Evolutionary conservation across 192 early-diverging fungal species (phyloP).

Genomic region (Rhizoclosmatium sp.): DNA sequence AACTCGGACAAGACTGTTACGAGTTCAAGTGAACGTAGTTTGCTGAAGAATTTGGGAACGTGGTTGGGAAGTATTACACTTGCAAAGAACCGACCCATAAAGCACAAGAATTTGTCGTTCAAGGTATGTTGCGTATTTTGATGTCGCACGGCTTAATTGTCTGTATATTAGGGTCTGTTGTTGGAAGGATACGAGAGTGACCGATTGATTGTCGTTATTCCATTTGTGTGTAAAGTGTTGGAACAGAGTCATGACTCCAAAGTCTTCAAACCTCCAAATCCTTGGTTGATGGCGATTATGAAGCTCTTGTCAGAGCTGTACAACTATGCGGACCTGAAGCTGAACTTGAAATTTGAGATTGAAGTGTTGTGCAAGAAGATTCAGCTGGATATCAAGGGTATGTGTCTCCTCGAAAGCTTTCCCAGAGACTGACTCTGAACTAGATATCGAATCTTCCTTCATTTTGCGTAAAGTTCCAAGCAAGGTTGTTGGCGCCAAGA

Average conservation of each 20-base stretch:
- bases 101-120: constrained; percentile 93
- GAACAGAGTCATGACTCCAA: constrained; percentile 85
- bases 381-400: constrained; percentile 77
- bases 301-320: constrained; percentile 91
- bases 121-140: constrained; percentile 64
- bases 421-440: constrained; percentile 8
- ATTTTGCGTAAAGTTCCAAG: constrained; percentile 69
- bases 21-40: constrained; percentile 85
- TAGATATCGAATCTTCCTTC: constrained; percentile 69
- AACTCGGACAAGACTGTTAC: constrained; percentile 94
- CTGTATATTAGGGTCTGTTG: constrained; percentile 71
- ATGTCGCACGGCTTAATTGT: constrained; percentile 6
- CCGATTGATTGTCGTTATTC: constrained; percentile 93
- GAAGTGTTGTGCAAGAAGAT: constrained; percentile 95
- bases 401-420: neutral
- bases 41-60: constrained; percentile 95
- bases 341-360: constrained; percentile 97
- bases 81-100: constrained; percentile 93
- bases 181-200: constrained; percentile 89
- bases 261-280: constrained; percentile 95
- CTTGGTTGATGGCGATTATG: constrained; percentile 97
- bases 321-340: constrained; percentile 89
- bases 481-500: constrained; percentile 11
- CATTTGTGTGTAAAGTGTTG: constrained; percentile 97
- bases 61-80: constrained; percentile 99